phyloP scores from a whole-genome alignment of 768 basidiomycete genomes.

The Leccinellum luteum region DNA sequence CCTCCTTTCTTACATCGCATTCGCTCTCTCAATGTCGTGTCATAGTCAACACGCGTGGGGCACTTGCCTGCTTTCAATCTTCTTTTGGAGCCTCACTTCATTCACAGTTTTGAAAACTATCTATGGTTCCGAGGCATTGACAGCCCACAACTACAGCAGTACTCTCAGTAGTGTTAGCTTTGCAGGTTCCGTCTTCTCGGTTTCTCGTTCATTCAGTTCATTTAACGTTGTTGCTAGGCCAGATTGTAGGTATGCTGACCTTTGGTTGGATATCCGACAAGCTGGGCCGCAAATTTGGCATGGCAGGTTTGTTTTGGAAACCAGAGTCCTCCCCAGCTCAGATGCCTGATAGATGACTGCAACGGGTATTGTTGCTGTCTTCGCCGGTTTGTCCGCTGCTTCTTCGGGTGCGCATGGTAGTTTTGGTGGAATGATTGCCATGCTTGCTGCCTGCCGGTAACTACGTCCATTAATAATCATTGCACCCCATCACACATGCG shows the following conservation, averaged over 20 bases:
- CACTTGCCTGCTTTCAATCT: not conserved
- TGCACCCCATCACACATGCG: not conserved
- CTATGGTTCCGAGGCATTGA: conserved; percentile 58
- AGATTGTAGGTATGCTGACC: conserved; percentile 78
- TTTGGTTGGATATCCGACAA: conserved; percentile 88
- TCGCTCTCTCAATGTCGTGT: not conserved
- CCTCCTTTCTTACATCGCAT: not conserved
- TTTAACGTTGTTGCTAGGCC: conserved; percentile 69
- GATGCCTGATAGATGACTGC: conserved; percentile 61
- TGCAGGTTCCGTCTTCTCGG: conserved; percentile 72
- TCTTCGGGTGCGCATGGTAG: conserved; percentile 76
- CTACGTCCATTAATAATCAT: conserved; percentile 5
- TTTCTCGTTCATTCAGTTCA: conserved; percentile 64
- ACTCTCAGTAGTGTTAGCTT: conserved; percentile 70
- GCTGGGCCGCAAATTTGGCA: conserved; percentile 83
- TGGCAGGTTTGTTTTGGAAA: conserved; percentile 46
- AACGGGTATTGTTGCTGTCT: conserved; percentile 79
- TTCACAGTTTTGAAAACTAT: conserved; percentile 62
- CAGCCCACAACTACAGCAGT: conserved; percentile 55
- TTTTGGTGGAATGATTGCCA: conserved; percentile 66
- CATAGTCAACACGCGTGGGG: conserved; percentile 67
- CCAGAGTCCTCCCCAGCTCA: conserved; percentile 8
- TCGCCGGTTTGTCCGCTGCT: conserved; percentile 80
- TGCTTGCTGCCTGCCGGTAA: conserved; percentile 78
- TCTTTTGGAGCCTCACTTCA: not conserved